These are phyloP conservation scores for Claviceps purpurea DNA, from an alignment of 2,329 filamentous ascomycete species.

Conservation along the genomic window DNA sequence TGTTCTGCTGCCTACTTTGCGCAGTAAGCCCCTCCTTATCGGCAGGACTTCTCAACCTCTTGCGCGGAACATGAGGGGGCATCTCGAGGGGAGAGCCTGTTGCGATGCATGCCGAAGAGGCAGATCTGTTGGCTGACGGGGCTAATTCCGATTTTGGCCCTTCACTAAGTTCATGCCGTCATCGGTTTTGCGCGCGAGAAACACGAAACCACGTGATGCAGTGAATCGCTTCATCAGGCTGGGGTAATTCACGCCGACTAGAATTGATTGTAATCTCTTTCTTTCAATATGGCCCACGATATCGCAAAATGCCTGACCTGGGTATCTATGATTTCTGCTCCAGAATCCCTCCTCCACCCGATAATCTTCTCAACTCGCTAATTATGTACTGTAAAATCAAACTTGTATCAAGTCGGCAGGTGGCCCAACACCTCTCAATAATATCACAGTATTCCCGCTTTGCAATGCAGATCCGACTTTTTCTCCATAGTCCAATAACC, in stretches of 20 bases:
- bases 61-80: constrained; percentile 56
- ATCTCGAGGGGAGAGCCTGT: constrained; percentile 25
- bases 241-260: too few species aligned
- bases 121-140: background rate
- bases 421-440: constrained; percentile 75
- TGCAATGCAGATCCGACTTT: constrained; percentile 62
- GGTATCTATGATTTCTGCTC: background rate
- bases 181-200: constrained; percentile 12
- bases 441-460: constrained; percentile 79
- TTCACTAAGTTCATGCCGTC: constrained; percentile 10
- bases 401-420: constrained; percentile 56
- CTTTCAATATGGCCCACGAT: background rate
- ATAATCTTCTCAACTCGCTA: background rate
- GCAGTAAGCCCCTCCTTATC: constrained; percentile 9
- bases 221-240: background rate
- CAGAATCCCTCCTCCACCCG: background rate
- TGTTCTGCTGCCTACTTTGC: constrained; percentile 13
- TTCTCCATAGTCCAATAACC: constrained; percentile 76
- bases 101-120: constrained; percentile 8
- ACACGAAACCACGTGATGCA: constrained; percentile 18
- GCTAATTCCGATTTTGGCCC: background rate
- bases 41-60: constrained; percentile 42
- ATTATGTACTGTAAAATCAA: background rate
- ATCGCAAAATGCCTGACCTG: background rate
- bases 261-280: background rate